Base-by-base conservation (phyloP, 2,329 filamentous ascomycete genomes). In the Apiospora hydei region DNA sequence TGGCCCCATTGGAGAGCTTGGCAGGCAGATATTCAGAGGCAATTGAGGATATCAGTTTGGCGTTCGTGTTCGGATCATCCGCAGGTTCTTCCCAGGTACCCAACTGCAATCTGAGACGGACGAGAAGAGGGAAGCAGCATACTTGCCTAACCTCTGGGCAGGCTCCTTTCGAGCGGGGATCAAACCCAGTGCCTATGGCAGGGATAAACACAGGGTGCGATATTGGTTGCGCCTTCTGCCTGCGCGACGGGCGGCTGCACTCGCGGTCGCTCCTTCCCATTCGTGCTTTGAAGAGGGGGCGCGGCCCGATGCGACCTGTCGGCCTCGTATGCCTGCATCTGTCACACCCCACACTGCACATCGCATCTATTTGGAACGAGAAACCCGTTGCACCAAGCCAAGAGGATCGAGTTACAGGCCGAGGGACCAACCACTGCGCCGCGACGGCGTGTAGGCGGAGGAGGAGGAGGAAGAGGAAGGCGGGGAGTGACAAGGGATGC, bases 391-490 rank as follows among this genome's bases (percentile, higher is more conserved):
- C 18, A 18, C 18, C 44, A 21, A 46, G 16, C 16, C 44, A 18
- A 21, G 44, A 46, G 44, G 14, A 6, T 46, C 44, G 18, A 18
- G 6, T 16, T 8, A 6, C 41, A 10, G 41, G 41, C 8, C 41
- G 41, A 43, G 8, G 10, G 10, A 14, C 41, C 41, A 43, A 73
- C 70, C 72, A 73, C 21, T 44, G 26, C 26, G 70, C 46, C n/a
- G 11, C 14, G 41, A 43, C 41, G 14, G 26, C 26, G 26, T 30
- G 26, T 30, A 30, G 26, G 26, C 26, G 3, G 26, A 30, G 26
- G 26, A 30, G 26, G 26, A 30, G 26, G 26, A 30, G 26, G 26
- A 30, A 3, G 26, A 3, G 26, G 26, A 30, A 30, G 26, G 26
- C 26, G 26, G 26, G 26, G 26, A 30, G 26, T 30, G 26, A 30